phyloP scores from a whole-genome alignment of 2,329 filamentous ascomycete species.

The Curvularia eragrostidis region DNA sequence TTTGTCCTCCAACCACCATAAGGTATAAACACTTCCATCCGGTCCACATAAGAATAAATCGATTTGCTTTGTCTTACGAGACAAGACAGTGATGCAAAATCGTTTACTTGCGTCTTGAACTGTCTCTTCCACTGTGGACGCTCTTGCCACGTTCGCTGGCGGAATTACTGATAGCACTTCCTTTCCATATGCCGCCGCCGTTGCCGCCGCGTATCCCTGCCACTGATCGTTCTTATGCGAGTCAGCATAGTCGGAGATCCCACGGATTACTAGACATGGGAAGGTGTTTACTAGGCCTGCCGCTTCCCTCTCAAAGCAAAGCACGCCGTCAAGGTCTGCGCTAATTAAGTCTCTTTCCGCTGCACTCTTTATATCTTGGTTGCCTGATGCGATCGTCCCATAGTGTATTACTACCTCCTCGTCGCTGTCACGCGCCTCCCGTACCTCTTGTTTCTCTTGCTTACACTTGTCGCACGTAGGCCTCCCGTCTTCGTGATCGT shows the following conservation, averaged over 20 bases:
- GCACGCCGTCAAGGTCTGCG: not conserved
- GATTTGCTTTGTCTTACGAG: too few relatives aligned
- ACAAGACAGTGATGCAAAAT: too few relatives aligned
- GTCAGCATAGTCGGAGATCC: conserved; percentile 6
- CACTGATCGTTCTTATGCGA: not conserved
- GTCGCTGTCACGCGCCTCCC: not conserved
- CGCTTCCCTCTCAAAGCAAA: conserved; percentile 1
- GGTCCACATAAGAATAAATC: too few relatives aligned
- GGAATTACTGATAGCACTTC: not conserved
- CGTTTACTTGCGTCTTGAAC: too few relatives aligned
- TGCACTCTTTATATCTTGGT: not conserved
- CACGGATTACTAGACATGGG: conserved; percentile 10
- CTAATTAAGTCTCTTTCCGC: not conserved
- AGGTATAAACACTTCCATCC: too few relatives aligned
- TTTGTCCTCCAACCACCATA: too few relatives aligned
- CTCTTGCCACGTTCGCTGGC: too few relatives aligned
- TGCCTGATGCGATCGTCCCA: conserved; percentile 43
- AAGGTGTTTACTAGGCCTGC: conserved; percentile 1
- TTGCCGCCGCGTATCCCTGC: not conserved
- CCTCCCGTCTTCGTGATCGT: too few relatives aligned
- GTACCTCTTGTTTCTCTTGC: not conserved
- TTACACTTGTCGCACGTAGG: too few relatives aligned
- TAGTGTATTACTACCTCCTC: conserved; percentile 44
- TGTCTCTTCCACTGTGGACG: too few relatives aligned
- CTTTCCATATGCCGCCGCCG: not conserved